Evolutionary conservation across 306 rosid genomes (phyloP).

Genomic region (Inga laurina): DNA sequence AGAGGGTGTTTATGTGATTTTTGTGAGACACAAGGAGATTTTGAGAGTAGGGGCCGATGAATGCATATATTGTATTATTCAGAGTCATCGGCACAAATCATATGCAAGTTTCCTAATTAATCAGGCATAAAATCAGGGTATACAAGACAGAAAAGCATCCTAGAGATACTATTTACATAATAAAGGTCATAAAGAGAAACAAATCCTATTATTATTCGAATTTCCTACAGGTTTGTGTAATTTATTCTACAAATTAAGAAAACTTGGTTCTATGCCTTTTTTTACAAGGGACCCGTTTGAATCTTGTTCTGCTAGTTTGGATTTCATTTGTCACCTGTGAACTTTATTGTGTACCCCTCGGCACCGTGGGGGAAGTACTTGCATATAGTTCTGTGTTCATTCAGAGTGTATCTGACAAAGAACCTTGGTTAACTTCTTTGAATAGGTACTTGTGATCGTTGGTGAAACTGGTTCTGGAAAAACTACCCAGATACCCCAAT

Average conservation of each 20-base stretch:
- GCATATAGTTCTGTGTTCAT: conserved; percentile 14
- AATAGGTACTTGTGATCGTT: conserved; percentile 90
- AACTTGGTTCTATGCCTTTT: background rate
- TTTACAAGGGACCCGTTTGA: background rate
- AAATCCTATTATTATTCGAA: background rate
- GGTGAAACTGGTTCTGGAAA: conserved; percentile 99
- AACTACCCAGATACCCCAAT: conserved; percentile 96
- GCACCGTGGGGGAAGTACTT: background rate
- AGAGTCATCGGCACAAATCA: background rate
- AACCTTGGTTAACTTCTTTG: conserved; percentile 23
- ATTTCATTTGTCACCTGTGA: conserved; percentile 2
- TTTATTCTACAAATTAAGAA: background rate
- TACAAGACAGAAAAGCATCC: background rate
- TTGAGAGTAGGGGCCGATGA: background rate
- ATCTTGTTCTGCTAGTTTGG: background rate
- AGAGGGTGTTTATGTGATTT: background rate
- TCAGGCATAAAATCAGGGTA: background rate
- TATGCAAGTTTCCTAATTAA: background rate
- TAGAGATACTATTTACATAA: background rate
- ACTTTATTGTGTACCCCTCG: background rate
- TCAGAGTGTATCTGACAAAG: conserved; percentile 18
- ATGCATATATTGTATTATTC: background rate
- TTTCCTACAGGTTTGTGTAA: background rate
- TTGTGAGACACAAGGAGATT: background rate
- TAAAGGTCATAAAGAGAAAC: background rate